These are phyloP conservation scores for Lasiosphaeria hispida DNA, from an alignment of 495 filamentous ascomycete genomes.

Conservation along the genomic window DNA sequence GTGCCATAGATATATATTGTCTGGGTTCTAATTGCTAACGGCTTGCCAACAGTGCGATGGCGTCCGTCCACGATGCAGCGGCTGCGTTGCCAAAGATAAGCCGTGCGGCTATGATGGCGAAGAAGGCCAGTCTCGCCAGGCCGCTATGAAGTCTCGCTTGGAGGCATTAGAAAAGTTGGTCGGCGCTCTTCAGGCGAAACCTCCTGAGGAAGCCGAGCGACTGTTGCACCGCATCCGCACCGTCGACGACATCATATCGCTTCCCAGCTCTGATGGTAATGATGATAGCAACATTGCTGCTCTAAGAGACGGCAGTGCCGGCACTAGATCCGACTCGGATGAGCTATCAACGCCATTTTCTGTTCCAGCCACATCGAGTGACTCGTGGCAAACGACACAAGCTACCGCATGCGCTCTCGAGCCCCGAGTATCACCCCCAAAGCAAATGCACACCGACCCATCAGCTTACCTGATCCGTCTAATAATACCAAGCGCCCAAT, in stretches of 20 bases:
- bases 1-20: neutral
- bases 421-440: neutral
- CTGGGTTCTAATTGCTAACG: neutral
- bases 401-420: neutral
- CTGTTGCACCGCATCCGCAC: conserved; percentile 16
- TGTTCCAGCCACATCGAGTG: neutral
- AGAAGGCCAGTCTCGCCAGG: conserved; percentile 29
- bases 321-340: neutral
- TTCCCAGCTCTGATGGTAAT: neutral
- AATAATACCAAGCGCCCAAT: conserved; percentile 23
- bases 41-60: conserved; percentile 27
- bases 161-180: conserved; percentile 27
- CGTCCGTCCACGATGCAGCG: conserved; percentile 25
- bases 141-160: conserved; percentile 22
- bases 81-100: conserved; percentile 17
- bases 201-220: conserved; percentile 23
- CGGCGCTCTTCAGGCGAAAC: conserved; percentile 18
- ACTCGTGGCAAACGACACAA: neutral
- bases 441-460: neutral
- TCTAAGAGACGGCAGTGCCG: neutral
- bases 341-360: neutral
- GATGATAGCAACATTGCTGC: neutral
- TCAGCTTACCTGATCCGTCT: conserved; percentile 13
- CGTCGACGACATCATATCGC: conserved; percentile 15
- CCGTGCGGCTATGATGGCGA: conserved; percentile 30